A percentile compares a stretch with the other conserved stretches of the same genome.
Conservation (phyloP, 177 flowering plant species). For the Telopea speciosissima region DNA sequence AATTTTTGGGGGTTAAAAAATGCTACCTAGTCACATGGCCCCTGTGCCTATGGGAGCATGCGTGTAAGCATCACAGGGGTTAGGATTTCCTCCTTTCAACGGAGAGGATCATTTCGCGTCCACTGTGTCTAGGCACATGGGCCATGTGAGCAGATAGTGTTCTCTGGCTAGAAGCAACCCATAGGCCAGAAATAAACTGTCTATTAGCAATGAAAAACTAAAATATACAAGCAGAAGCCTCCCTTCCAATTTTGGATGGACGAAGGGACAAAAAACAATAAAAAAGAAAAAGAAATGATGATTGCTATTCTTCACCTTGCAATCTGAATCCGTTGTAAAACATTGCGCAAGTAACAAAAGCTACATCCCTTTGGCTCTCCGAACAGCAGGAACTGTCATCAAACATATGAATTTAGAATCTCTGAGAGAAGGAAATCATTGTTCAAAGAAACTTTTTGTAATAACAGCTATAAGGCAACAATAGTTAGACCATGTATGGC, state of each 20-base stretch:
- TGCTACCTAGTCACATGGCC: too few relatives aligned
- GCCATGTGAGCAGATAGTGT: too few relatives aligned
- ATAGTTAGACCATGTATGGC: neutral
- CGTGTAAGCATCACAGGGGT: too few relatives aligned
- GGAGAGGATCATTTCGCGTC: too few relatives aligned
- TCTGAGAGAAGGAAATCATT: neutral
- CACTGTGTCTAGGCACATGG: too few relatives aligned
- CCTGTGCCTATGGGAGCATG: too few relatives aligned
- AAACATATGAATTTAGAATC: constrained; percentile 10
- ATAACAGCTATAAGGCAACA: neutral
- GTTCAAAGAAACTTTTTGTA: neutral
- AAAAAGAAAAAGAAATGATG: neutral
- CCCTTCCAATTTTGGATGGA: neutral
- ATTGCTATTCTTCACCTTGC: constrained; percentile 54
- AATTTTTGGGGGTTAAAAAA: too few relatives aligned
- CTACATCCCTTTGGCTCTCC: constrained; percentile 98
- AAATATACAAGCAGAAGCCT: neutral
- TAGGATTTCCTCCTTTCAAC: too few relatives aligned
- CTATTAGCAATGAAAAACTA: too few relatives aligned
- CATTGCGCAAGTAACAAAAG: constrained; percentile 96
- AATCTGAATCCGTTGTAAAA: constrained; percentile 97
- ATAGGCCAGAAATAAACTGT: neutral
- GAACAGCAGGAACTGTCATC: constrained; percentile 79
- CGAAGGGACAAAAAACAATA: too few relatives aligned
- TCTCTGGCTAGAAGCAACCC: neutral